A percentile compares a stretch with the other conserved stretches of the same genome.
Evolutionary conservation across 352 stramenopile genomes (phyloP).

Genomic region (Phytophthora meadii): DNA sequence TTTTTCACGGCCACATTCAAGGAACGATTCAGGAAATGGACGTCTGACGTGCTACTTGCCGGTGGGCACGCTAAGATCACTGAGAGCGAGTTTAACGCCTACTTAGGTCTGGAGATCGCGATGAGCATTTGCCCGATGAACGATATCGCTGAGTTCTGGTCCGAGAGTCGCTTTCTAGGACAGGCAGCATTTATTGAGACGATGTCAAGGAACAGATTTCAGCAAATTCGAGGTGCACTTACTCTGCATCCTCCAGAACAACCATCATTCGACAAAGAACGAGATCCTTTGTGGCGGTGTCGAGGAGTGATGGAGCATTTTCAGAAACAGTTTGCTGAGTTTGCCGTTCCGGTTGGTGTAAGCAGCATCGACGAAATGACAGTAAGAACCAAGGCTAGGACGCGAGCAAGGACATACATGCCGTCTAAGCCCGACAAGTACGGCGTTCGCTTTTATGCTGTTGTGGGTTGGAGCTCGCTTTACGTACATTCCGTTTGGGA

Average conservation of each 20-base stretch:
- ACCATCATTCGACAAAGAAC: not conserved
- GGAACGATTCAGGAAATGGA: too few species aligned
- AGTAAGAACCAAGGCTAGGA: constrained; percentile 5
- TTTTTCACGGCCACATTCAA: too few species aligned
- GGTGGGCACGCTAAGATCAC: too few species aligned
- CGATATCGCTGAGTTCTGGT: constrained; percentile 18
- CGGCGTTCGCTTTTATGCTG: constrained; percentile 10
- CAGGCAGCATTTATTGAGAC: constrained; percentile 15
- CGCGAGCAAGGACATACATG: not conserved
- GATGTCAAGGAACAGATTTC: constrained; percentile 14
- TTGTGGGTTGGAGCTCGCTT: constrained; percentile 1
- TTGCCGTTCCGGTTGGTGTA: constrained; percentile 4
- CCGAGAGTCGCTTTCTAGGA: constrained; percentile 1
- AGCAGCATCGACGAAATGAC: constrained; percentile 22
- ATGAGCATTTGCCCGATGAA: constrained; percentile 17
- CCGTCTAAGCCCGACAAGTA: constrained; percentile 14
- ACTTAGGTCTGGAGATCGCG: constrained; percentile 17
- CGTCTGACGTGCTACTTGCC: too few species aligned
- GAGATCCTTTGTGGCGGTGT: constrained; percentile 8
- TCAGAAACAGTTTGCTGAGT: constrained; percentile 12
- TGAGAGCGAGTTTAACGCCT: not conserved
- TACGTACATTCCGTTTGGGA: constrained; percentile 10
- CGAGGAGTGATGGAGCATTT: constrained; percentile 3
- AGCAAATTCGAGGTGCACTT: constrained; percentile 7
- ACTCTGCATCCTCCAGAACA: constrained; percentile 3